Percentiles rank a stretch among this genome's conserved stretches.
Evolutionary conservation across 306 rosid species (phyloP).

Genomic region (Dryas octopetala): DNA sequence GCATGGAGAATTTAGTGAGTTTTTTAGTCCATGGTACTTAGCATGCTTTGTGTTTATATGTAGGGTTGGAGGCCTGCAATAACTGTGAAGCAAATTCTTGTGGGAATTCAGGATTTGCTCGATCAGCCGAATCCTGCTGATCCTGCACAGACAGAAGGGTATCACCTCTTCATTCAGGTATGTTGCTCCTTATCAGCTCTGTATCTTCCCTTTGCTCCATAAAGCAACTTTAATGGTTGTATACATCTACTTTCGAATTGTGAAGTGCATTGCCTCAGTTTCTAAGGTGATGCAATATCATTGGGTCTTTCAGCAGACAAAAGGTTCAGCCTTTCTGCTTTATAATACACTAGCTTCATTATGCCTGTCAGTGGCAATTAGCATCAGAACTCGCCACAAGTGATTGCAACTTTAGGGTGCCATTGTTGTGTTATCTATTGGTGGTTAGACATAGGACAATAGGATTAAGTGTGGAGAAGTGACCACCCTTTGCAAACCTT

Average conservation of each 20-base stretch:
- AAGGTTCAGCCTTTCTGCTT: background rate
- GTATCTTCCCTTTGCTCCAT: background rate
- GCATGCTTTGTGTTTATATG: conserved; percentile 13
- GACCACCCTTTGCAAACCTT: background rate
- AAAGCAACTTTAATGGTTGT: conserved; percentile 7
- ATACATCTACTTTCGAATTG: conserved; percentile 13
- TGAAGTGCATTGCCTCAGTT: background rate
- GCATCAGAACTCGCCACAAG: background rate
- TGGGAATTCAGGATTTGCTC: conserved; percentile 92
- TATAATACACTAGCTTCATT: background rate
- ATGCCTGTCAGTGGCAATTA: background rate
- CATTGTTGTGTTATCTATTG: background rate
- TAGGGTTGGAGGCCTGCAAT: conserved; percentile 99
- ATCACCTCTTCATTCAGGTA: conserved; percentile 98
- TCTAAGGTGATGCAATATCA: background rate
- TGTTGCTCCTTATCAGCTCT: conserved; percentile 9
- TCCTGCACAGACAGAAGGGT: conserved; percentile 98
- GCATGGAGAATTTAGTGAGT: background rate
- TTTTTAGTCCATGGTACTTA: background rate
- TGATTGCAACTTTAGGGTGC: background rate
- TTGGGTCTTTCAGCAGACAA: background rate
- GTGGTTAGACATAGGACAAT: conserved; percentile 17
- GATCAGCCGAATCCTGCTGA: conserved; percentile 96
- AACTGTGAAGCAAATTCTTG: conserved; percentile 94
- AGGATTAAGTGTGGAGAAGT: conserved; percentile 9